These are phyloP conservation scores for Geotrichum fermentans DNA, from an alignment of 1,139 yeast genomes.

Conservation along the genomic window DNA sequence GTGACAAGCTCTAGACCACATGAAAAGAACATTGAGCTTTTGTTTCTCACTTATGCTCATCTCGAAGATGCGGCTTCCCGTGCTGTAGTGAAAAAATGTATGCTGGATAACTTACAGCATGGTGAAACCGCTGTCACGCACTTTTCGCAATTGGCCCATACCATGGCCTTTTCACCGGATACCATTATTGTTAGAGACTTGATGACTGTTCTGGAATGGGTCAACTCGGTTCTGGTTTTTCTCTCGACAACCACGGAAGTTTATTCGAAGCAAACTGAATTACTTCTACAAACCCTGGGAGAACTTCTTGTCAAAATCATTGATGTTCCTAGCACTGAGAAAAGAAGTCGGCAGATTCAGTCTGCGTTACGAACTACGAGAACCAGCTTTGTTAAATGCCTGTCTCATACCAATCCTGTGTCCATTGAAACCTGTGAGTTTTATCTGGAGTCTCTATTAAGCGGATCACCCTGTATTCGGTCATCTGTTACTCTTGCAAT, in stretches of 20 bases:
- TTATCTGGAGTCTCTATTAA: constrained; percentile 23
- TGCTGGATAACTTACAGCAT: too few relatives aligned
- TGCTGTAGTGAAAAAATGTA: too few relatives aligned
- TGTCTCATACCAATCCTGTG: constrained; percentile 16
- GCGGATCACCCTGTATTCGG: constrained; percentile 18
- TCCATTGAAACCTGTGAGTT: constrained; percentile 22
- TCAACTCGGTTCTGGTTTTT: constrained; percentile 36
- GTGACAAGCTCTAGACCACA: too few relatives aligned
- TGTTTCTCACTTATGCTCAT: too few relatives aligned
- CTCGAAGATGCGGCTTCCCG: too few relatives aligned
- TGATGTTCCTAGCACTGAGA: constrained; percentile 17
- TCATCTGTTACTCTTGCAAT: constrained; percentile 27
- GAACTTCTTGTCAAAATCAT: too few relatives aligned
- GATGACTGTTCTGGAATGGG: constrained; percentile 57
- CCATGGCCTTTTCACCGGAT: too few relatives aligned
- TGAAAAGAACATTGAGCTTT: too few relatives aligned
- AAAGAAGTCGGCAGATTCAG: constrained; percentile 26
- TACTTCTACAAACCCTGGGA: too few relatives aligned
- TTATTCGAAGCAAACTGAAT: too few relatives aligned
- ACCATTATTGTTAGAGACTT: constrained; percentile 43
- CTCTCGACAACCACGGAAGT: constrained; percentile 15
- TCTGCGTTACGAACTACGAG: constrained; percentile 32
- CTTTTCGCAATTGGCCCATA: too few relatives aligned
- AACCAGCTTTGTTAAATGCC: constrained; percentile 24
- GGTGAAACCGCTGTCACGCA: too few relatives aligned